Evolutionary conservation across 2,329 filamentous ascomycete species (phyloP), one percentile per base, ranked within the genome.

Genomic region (Cordyceps cateniannulata): DNA sequence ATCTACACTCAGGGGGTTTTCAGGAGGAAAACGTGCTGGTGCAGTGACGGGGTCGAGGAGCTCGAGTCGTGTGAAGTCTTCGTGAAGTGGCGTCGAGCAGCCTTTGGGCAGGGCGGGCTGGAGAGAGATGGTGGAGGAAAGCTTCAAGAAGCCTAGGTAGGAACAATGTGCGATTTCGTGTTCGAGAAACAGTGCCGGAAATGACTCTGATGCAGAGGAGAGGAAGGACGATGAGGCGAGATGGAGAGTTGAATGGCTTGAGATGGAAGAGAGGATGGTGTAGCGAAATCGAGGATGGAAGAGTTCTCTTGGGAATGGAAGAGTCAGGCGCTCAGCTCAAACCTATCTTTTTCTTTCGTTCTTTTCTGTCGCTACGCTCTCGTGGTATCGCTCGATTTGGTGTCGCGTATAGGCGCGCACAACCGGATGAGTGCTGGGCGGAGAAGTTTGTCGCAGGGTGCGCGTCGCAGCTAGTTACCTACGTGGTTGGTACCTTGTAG

Each of bases 11-110:
- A 86, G 83, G 80, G 84, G 83, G 85, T 82, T 86, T 87, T 89
- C 88, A 83, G 45, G 91, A 92, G 81, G 88, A 92, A 93, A 93
- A 92, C 88, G 87, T 90, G 90, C 88, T 91, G 89, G 88, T 93
- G 89, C 79, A 84, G 81, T 82, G 81, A 76, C 74, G 75, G 73
- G 67, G 64, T 70, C 70, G 72, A 72, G 70, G 72, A 67, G 73
- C 67, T 73, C 74, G 75, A 69, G 73, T 76, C 75, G 75, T 76
- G 72, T 70, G 72, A 68, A 72, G 69, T 69, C 69, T 68, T 71
- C 72, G 73, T 75, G 73, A 74, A 73, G 71, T 74, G 73, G 68
- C 70, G 71, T 72, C 66, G 67, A 72, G 64, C 68, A 67, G 69
- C 69, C 68, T 67, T 45, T 70, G 70, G 67, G 65, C 65, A 69